These are phyloP conservation scores for Calonectria pauciramosa DNA, from an alignment of 2,329 filamentous ascomycete species.

Conservation along the genomic window DNA sequence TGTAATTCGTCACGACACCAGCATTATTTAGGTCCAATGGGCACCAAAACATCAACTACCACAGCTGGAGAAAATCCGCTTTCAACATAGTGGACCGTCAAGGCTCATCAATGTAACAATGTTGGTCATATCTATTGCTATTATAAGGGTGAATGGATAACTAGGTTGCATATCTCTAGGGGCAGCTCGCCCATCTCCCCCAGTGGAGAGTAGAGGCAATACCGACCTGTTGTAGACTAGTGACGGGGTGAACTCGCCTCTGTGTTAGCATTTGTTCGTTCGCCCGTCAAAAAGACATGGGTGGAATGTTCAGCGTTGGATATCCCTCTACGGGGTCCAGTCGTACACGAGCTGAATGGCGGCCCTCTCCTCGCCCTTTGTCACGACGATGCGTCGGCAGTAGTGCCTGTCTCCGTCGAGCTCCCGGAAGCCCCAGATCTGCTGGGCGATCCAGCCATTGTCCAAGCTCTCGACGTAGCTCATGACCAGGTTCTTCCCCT, in stretches of 20 bases:
- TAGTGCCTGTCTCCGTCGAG: conserved; percentile 67
- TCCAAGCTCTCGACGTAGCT: conserved; percentile 70
- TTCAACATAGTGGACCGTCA: conserved; percentile 23
- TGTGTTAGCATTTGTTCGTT: neutral
- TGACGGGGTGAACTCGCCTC: neutral
- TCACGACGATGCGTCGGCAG: conserved; percentile 66
- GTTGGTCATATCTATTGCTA: neutral
- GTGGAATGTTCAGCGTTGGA: neutral
- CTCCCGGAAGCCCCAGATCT: conserved; percentile 73
- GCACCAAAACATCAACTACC: neutral
- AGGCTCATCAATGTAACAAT: conserved; percentile 8
- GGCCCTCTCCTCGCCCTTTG: conserved; percentile 63
- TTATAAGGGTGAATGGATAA: neutral
- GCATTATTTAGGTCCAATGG: conserved; percentile 23
- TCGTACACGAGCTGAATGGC: conserved; percentile 71
- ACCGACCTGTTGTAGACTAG: neutral
- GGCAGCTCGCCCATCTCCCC: neutral
- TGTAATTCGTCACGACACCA: conserved; percentile 28
- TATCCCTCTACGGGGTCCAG: conserved; percentile 50
- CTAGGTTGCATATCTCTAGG: neutral
- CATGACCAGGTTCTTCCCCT: conserved; percentile 74
- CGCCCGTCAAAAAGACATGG: neutral
- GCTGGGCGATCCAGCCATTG: conserved; percentile 67
- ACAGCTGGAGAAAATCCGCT: neutral
- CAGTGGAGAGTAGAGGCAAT: conserved; percentile 2